phyloP scores from a whole-genome alignment of 306 rosid genomes.

The Acacia confusa region DNA sequence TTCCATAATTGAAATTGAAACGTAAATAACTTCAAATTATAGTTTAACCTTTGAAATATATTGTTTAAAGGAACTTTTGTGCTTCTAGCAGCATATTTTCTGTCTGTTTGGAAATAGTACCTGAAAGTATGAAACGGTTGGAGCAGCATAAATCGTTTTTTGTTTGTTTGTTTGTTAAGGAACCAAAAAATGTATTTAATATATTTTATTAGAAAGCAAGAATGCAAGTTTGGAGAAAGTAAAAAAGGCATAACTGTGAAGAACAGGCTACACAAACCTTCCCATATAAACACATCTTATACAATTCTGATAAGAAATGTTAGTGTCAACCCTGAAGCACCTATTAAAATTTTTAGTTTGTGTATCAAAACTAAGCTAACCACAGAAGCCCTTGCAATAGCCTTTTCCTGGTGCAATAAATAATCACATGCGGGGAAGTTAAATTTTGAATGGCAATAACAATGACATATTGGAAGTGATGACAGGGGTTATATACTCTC shows the following conservation, averaged over 20 bases:
- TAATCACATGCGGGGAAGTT: not conserved
- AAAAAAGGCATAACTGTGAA: not conserved
- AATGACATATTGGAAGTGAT: constrained; percentile 2
- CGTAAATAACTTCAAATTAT: not conserved
- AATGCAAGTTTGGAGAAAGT: not conserved
- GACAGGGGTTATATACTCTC: not conserved
- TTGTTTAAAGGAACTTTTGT: not conserved
- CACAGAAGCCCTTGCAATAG: not conserved
- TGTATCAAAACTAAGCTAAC: not conserved
- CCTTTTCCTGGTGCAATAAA: not conserved
- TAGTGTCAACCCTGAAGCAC: not conserved
- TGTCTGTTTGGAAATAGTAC: not conserved
- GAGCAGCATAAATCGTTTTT: not conserved
- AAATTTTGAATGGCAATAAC: not conserved
- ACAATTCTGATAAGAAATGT: not conserved
- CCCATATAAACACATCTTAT: not conserved
- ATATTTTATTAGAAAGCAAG: not conserved
- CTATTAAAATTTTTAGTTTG: not conserved
- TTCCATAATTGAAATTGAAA: not conserved
- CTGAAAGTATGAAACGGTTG: not conserved
- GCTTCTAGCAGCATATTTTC: not conserved
- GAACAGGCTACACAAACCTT: not conserved
- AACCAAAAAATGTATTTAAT: not conserved
- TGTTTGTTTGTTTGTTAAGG: not conserved
- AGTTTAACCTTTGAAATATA: not conserved